These are phyloP conservation scores for Botryotinia convoluta DNA, from an alignment of 2,329 filamentous ascomycete species.

Conservation along the genomic window DNA sequence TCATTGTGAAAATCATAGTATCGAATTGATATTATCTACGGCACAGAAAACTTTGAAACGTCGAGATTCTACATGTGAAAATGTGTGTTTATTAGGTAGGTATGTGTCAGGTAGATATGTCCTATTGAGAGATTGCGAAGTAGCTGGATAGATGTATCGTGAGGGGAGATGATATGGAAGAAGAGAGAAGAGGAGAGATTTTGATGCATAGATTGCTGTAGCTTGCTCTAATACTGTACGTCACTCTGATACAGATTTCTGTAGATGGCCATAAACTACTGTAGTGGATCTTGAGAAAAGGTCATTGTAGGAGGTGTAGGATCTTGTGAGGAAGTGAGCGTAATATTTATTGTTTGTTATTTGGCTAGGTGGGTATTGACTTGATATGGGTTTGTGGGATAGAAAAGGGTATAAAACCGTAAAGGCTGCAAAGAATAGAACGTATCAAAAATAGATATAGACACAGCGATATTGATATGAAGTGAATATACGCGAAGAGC, in stretches of 20 bases:
- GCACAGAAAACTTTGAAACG: too few species aligned
- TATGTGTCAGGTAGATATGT: not conserved
- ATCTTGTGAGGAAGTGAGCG: not conserved
- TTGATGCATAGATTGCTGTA: not conserved
- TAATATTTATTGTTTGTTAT: not conserved
- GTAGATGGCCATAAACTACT: not conserved
- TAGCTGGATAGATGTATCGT: not conserved
- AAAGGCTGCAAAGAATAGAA: not conserved
- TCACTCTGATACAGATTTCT: not conserved
- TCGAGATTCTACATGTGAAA: rapidly evolving
- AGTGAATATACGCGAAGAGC: not conserved
- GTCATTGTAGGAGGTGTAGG: not conserved
- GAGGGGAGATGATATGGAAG: too few species aligned
- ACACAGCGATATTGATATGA: not conserved
- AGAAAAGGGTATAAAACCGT: not conserved
- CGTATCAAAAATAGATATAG: not conserved
- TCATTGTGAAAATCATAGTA: too few species aligned
- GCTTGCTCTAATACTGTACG: not conserved
- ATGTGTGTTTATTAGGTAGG: not conserved
- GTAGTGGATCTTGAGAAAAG: rapidly evolving
- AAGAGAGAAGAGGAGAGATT: not conserved
- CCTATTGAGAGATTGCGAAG: not conserved
- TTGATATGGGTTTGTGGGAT: rapidly evolving
- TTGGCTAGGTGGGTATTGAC: not conserved
- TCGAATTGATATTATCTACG: too few species aligned